Evolutionary conservation across 75 land plant species (phyloP).

Genomic region (Cunninghamia lanceolata): DNA sequence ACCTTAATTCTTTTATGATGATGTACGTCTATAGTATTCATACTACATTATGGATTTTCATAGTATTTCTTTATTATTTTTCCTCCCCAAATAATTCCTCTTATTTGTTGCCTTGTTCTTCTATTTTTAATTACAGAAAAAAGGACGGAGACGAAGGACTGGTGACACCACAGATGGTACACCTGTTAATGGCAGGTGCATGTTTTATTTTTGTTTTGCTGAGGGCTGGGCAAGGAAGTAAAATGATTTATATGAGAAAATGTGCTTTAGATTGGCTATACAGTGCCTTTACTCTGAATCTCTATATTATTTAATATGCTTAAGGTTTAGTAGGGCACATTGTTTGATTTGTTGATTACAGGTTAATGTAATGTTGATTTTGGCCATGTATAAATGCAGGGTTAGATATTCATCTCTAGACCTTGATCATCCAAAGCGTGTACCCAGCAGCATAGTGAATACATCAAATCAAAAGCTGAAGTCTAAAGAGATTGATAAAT

Average conservation of each 20-base stretch:
- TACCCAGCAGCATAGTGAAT: background rate
- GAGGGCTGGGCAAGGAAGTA: background rate
- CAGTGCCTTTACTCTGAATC: background rate
- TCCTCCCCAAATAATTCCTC: background rate
- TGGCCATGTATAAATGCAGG: background rate
- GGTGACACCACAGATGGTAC: constrained; percentile 17
- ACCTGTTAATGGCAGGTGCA: constrained; percentile 34
- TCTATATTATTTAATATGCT: background rate
- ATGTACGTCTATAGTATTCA: background rate
- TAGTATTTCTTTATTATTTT: background rate
- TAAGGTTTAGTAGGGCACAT: background rate
- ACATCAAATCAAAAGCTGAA: constrained; percentile 3
- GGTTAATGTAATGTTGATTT: background rate
- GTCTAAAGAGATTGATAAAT: constrained; percentile 3
- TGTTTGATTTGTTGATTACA: background rate
- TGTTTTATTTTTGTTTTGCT: background rate
- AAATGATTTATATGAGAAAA: background rate
- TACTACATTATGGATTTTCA: no score
- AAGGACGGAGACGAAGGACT: constrained; percentile 27
- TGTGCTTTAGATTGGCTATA: background rate
- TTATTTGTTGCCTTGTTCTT: background rate
- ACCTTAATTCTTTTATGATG: background rate
- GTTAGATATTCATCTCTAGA: constrained; percentile 16
- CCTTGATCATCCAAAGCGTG: constrained; percentile 7
- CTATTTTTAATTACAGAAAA: constrained; percentile 35